Evolutionary conservation across 257 asterid species (phyloP).

Genomic region (Nicotiana tabacum): DNA sequence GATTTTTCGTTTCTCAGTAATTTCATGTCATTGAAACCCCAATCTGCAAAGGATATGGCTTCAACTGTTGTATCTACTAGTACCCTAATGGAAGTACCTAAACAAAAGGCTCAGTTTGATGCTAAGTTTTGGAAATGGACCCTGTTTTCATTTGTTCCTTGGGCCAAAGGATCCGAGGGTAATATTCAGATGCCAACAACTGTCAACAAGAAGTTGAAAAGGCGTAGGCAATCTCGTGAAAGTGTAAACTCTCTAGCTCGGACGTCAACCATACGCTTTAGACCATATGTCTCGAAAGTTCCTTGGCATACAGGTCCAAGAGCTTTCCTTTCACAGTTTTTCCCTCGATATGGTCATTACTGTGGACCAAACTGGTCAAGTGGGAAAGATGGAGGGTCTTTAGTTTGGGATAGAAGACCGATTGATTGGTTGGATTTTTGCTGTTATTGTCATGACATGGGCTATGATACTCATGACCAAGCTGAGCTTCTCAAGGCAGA

Average conservation of each 20-base stretch:
- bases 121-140: conserved; percentile 53
- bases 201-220: conserved; percentile 62
- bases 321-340: conserved; percentile 75
- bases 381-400: conserved; percentile 81
- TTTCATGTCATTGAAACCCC: conserved; percentile 44
- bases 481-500: conserved; percentile 93
- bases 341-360: conserved; percentile 88
- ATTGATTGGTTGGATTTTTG: conserved; percentile 95
- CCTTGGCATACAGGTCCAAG: conserved; percentile 96
- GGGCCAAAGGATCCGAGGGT: conserved; percentile 48
- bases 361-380: conserved; percentile 99
- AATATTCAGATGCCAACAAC: conserved; percentile 66
- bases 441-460: conserved; percentile 95
- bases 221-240: conserved; percentile 33
- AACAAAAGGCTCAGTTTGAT: conserved; percentile 29
- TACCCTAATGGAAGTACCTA: conserved; percentile 31
- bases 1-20: conserved; percentile 41
- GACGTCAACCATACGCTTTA: conserved; percentile 56
- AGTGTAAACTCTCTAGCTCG: conserved; percentile 27
- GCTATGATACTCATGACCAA: conserved; percentile 77
- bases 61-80: conserved; percentile 28
- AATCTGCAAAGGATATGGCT: conserved; percentile 42
- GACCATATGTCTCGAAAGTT: conserved; percentile 86
- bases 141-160: conserved; percentile 43
- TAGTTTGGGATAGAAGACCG: conserved; percentile 86